Base-by-base conservation (phyloP, 192 early-diverging fungal genomes). In the Umbelopsis vinacea region DNA sequence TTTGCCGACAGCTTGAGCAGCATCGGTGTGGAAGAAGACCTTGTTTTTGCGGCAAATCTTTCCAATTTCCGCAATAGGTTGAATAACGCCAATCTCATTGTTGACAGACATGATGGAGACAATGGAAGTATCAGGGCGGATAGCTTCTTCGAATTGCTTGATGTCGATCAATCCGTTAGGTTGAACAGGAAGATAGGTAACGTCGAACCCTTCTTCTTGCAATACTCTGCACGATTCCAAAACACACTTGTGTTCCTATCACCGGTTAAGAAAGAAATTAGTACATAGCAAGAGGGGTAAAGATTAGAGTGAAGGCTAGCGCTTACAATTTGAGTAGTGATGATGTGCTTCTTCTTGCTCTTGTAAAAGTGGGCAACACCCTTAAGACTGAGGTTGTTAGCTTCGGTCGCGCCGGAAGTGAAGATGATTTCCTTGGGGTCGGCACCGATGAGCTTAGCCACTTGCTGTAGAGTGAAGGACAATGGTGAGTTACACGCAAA, bases 101-200 rank as follows among this genome's bases (percentile, higher is more conserved):
- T 98, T 98, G 33, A 98, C 96, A 8, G 95, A 86, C 97, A 98
- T 98, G 75, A 97, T 89, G 6, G 95, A 97, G 24, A 97, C 94
- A 63, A 98, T 77, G 10, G 88, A 86, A 15, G 97, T 98, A 40
- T 96, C 94, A 5, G 94, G 94, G 4, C 94, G 89, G 57, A 97
- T 94, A 8, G 95, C 91, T 46, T 86, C 86, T 77, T 92, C 89
- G 26, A 98, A 82, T 3, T 87, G 81, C 69, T 93, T 87, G 75
- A 98, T 74, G 80, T 92, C 91, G 37, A 98, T 88, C 46, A 94
- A 71, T 5, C 97, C 97, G 69, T 94, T 94, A 60, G 84, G 76
- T 72, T 87, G 77, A 40, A 98, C 97, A 9, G 95, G 92, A 67
- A 98, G 77, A 69, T 98, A 98, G 29, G 97, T 97, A 3, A 98